A percentile compares a stretch with the other conserved stretches of the same genome.
Evolutionary conservation across 441 rosid species (phyloP).

Genomic region (Aquilaria agallochum): DNA sequence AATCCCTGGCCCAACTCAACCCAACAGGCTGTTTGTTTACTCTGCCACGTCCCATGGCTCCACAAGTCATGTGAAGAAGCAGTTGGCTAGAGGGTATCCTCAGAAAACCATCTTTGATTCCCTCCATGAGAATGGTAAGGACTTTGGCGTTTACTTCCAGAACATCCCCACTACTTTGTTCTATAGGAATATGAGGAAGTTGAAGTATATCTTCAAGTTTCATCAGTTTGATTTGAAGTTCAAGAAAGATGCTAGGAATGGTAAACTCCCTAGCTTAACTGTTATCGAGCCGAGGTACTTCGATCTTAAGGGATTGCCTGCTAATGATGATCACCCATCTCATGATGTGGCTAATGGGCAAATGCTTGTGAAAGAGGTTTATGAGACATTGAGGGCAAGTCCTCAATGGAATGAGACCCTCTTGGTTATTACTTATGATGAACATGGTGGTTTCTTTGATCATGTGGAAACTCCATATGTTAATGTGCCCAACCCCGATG

Average conservation of each 20-base stretch:
- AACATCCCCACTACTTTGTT: constrained; percentile 83
- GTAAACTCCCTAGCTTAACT: constrained; percentile 69
- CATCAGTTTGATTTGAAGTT: constrained; percentile 66
- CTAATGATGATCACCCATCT: constrained; percentile 92
- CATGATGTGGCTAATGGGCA: constrained; percentile 96
- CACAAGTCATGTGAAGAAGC: constrained; percentile 78
- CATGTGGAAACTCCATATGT: constrained; percentile 83
- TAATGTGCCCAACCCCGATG: constrained; percentile 87
- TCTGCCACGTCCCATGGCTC: constrained; percentile 98
- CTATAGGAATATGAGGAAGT: constrained; percentile 74
- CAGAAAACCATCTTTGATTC: constrained; percentile 90
- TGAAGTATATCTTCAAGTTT: constrained; percentile 67
- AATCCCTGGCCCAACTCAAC: constrained; percentile 96
- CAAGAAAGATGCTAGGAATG: constrained; percentile 68
- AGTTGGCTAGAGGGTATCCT: constrained; percentile 78
- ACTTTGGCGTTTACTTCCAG: constrained; percentile 79
- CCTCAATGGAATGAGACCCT: constrained; percentile 97
- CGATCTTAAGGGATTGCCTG: constrained; percentile 66
- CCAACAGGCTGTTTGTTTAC: constrained; percentile 82
- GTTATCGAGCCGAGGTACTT: constrained; percentile 96
- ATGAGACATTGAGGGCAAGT: constrained; percentile 79
- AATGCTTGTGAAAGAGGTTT: constrained; percentile 81
- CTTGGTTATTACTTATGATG: constrained; percentile 83
- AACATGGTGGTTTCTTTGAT: constrained; percentile 93
- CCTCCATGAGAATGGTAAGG: constrained; percentile 54